phyloP scores from a whole-genome alignment of 2,329 filamentous ascomycete species.

The Cladosporium sp. region DNA sequence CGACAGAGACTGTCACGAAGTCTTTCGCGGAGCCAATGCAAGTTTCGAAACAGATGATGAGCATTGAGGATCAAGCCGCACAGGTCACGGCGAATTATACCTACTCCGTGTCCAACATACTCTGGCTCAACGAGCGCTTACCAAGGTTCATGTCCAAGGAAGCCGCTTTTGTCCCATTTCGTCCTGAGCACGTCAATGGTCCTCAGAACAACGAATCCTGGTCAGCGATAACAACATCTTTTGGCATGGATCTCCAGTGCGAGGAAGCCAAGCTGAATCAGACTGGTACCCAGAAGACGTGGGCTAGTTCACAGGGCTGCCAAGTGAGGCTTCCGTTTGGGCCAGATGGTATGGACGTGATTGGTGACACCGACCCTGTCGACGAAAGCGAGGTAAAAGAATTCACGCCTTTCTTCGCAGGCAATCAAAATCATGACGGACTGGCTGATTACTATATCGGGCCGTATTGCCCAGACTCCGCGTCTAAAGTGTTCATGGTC shows the following conservation, averaged over 20 bases:
- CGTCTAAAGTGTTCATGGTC: slow-evolving; percentile 7
- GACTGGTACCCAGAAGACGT: slow-evolving; percentile 14
- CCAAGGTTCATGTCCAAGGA: slow-evolving; percentile 43
- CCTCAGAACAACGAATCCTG: slow-evolving; percentile 18
- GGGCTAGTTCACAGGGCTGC: background rate
- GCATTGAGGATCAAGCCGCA: slow-evolving; percentile 15
- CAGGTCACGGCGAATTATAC: slow-evolving; percentile 37
- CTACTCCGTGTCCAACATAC: slow-evolving; percentile 44
- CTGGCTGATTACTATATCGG: slow-evolving; percentile 31
- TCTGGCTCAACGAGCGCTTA: slow-evolving; percentile 43
- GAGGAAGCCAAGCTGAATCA: slow-evolving; percentile 27
- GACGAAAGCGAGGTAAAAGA: slow-evolving; percentile 9
- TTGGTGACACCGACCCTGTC: accelerated
- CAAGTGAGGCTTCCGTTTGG: background rate
- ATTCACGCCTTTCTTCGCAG: slow-evolving; percentile 38
- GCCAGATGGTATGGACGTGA: background rate
- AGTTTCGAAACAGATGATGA: background rate
- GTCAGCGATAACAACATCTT: slow-evolving; percentile 29
- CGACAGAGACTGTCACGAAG: slow-evolving; percentile 19
- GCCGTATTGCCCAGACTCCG: slow-evolving; percentile 19
- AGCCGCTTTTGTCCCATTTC: slow-evolving; percentile 44
- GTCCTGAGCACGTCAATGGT: slow-evolving; percentile 1
- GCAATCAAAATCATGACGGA: slow-evolving; percentile 36
- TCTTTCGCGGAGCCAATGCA: background rate
- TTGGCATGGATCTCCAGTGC: slow-evolving; percentile 34